These are phyloP conservation scores for Macrolepiota fuliginosa DNA, from an alignment of 768 basidiomycete genomes.

Conservation along the genomic window DNA sequence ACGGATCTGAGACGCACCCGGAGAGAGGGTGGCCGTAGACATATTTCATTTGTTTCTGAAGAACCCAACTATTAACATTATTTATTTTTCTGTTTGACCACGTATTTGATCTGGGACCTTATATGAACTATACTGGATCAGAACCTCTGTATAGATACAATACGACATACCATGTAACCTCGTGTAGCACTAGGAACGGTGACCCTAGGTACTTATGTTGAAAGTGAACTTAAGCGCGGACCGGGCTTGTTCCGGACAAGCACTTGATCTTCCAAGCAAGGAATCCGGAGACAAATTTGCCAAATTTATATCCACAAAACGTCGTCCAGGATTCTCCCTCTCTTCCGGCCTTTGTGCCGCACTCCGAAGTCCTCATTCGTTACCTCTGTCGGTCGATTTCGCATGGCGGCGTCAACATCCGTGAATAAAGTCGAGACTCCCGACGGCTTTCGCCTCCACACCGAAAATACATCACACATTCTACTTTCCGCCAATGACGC, in stretches of 20 bases:
- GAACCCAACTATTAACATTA: conserved; percentile 57
- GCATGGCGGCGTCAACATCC: conserved; percentile 23
- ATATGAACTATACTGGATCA: background rate
- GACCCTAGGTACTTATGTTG: too few species aligned
- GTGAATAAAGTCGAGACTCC: conserved; percentile 42
- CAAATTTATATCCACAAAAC: conserved; percentile 14
- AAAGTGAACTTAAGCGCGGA: background rate
- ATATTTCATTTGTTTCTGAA: conserved; percentile 61
- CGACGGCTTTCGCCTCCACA: conserved; percentile 74
- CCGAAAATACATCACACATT: conserved; percentile 80
- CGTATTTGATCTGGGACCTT: background rate
- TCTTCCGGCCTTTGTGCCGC: conserved; percentile 25
- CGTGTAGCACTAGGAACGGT: too few species aligned
- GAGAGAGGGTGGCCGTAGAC: conserved; percentile 50
- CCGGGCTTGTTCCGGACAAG: background rate
- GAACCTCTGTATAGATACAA: too few species aligned
- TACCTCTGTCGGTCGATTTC: background rate
- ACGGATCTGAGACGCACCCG: conserved; percentile 55
- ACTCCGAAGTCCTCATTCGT: background rate
- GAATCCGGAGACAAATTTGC: background rate
- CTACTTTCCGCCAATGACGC: conserved; percentile 80
- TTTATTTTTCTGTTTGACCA: background rate
- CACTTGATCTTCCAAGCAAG: background rate
- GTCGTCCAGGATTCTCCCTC: conserved; percentile 13
- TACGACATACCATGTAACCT: too few species aligned